Evolutionary conservation across 1,284 basidiomycete genomes (phyloP).

Genomic region (Puccinia brachypodii): DNA sequence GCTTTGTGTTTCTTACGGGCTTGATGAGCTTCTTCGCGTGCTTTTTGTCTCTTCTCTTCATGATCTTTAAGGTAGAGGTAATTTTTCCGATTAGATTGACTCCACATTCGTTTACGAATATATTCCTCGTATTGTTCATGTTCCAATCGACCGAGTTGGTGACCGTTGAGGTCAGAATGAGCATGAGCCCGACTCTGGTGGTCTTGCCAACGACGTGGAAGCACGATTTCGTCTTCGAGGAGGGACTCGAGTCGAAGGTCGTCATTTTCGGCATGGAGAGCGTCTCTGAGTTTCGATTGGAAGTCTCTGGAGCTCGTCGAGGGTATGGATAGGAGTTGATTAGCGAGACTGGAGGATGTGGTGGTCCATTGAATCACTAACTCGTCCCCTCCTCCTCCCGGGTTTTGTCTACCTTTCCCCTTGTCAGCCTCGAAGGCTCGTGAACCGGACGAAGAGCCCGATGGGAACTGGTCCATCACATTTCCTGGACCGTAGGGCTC

Average conservation of each 20-base stretch:
- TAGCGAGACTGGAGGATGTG: constrained; percentile 28
- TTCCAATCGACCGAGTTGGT: constrained; percentile 19
- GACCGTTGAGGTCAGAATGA: constrained; percentile 10
- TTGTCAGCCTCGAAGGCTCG: constrained; percentile 8
- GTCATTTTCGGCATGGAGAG: constrained; percentile 14
- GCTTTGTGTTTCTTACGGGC: constrained; percentile 20
- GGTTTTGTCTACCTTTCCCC: constrained; percentile 11
- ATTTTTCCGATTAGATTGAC: constrained; percentile 25
- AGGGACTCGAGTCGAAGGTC: constrained; percentile 23
- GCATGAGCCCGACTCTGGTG: not conserved
- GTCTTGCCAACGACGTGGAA: constrained; percentile 35
- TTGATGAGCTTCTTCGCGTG: constrained; percentile 1
- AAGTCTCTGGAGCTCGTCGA: constrained; percentile 28
- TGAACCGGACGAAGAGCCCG: constrained; percentile 20
- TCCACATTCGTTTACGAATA: constrained; percentile 43
- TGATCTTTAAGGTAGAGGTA: constrained; percentile 29
- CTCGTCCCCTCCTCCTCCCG: not conserved
- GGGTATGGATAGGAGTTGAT: constrained; percentile 38
- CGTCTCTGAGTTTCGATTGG: constrained; percentile 19
- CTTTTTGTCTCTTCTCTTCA: constrained; percentile 15
- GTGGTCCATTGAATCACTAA: constrained; percentile 47
- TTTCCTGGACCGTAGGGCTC: not conserved
- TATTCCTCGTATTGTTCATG: constrained; percentile 39
- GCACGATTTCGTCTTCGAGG: constrained; percentile 9
- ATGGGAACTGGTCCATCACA: not conserved